Evolutionary conservation across 1,284 basidiomycete genomes (phyloP).

Genomic region (Naganishia sp.): DNA sequence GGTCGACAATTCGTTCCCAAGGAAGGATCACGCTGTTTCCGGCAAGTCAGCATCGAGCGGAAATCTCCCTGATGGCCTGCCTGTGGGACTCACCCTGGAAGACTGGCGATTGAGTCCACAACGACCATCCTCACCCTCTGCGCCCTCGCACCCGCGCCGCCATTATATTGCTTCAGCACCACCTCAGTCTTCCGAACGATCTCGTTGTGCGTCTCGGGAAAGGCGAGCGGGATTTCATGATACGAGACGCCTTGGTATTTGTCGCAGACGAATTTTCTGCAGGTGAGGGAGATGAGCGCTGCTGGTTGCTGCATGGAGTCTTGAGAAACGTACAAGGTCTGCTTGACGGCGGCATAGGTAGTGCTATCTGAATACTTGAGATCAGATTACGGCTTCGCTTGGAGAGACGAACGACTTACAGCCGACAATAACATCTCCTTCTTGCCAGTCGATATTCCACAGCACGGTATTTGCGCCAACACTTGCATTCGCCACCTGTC

Average conservation of each 20-base stretch:
- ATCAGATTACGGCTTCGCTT: not conserved
- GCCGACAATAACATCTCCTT: conserved; percentile 59
- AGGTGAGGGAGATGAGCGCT: not conserved
- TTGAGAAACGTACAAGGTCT: conserved; percentile 54
- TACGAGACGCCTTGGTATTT: conserved; percentile 59
- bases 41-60: not conserved
- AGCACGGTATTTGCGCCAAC: conserved; percentile 69
- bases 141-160: conserved; percentile 29
- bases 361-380: conserved; percentile 59
- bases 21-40: conserved; percentile 63
- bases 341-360: conserved; percentile 66
- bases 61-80: not conserved
- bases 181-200: conserved; percentile 63
- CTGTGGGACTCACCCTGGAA: conserved; percentile 59
- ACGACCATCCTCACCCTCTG: conserved; percentile 63
- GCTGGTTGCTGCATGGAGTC: not conserved
- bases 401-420: conserved; percentile 50
- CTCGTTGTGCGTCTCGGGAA: conserved; percentile 65
- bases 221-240: conserved; percentile 60
- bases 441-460: conserved; percentile 62
- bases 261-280: conserved; percentile 63
- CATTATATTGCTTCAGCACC: conserved; percentile 49
- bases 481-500: conserved; percentile 59
- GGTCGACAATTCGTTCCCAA: conserved; percentile 72
- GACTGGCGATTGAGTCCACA: conserved; percentile 71